A percentile compares a stretch with the other conserved stretches of the same genome.
Conservation (phyloP, 495 filamentous ascomycete species). For the Aspergillus campestris region DNA sequence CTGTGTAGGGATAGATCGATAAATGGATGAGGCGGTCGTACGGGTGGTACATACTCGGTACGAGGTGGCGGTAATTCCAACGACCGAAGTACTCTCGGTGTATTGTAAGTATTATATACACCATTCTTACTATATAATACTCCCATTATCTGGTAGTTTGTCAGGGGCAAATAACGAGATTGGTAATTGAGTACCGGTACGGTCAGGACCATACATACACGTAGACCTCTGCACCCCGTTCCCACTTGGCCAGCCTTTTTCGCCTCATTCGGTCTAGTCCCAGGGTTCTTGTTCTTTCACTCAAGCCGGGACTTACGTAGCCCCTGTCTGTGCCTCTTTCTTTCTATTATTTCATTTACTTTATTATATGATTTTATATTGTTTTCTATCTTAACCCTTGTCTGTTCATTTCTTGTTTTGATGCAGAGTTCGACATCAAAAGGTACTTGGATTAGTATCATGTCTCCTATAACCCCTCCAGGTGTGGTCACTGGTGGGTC, state of each 20-base stretch:
- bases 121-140: no score
- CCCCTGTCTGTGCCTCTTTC: not conserved
- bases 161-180: no score
- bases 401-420: not conserved
- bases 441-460: not conserved
- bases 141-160: no score
- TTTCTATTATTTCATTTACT: not conserved
- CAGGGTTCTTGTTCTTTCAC: no score
- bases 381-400: not conserved
- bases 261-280: no score
- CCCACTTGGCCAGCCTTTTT: no score
- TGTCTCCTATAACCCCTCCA: constrained; percentile 5
- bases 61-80: no score
- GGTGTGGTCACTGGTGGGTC: constrained; percentile 9
- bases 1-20: constrained; percentile 2
- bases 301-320: no score
- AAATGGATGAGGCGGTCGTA: not conserved
- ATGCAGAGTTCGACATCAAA: not conserved
- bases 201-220: not conserved
- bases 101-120: no score
- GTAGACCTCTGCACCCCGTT: no score
- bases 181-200: not conserved
- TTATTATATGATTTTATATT: not conserved
- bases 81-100: no score
- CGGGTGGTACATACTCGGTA: no score